phyloP scores from a whole-genome alignment of 768 basidiomycete species.

The Leccinum rimulosum region DNA sequence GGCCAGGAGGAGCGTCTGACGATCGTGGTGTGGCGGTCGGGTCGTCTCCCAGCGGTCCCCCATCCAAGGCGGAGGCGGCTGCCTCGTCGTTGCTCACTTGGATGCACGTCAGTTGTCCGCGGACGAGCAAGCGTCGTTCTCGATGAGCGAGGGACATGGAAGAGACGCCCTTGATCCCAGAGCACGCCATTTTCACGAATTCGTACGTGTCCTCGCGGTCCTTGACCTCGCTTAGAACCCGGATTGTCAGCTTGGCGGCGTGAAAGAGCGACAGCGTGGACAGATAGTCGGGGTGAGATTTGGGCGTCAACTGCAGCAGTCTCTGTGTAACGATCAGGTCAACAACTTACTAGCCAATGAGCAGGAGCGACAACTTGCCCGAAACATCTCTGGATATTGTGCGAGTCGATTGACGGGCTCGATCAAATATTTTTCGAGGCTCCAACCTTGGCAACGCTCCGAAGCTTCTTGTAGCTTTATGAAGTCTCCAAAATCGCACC shows the following conservation, averaged over 20 bases:
- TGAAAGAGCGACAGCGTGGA: slow-evolving; percentile 63
- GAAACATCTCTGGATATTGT: slow-evolving; percentile 69
- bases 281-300: slow-evolving; percentile 67
- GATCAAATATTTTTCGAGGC: slow-evolving; percentile 62
- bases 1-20: not conserved
- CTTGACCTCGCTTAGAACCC: slow-evolving; percentile 83
- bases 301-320: slow-evolving; percentile 66
- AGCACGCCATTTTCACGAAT: slow-evolving; percentile 58
- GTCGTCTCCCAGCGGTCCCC: not conserved
- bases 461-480: slow-evolving; percentile 61
- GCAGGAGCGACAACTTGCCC: slow-evolving; percentile 46
- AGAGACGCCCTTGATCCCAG: slow-evolving; percentile 57
- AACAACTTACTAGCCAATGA: not conserved
- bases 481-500: slow-evolving; percentile 83
- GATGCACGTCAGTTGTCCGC: slow-evolving; percentile 50
- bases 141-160: slow-evolving; percentile 57
- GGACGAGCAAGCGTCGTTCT: slow-evolving; percentile 71
- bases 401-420: slow-evolving; percentile 75
- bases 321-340: slow-evolving; percentile 51
- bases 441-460: slow-evolving; percentile 58
- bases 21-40: not conserved
- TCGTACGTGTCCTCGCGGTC: slow-evolving; percentile 83
- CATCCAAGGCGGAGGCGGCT: not conserved
- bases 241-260: slow-evolving; percentile 67
- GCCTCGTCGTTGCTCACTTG: slow-evolving; percentile 40